phyloP scores from a whole-genome alignment of 306 rosid genomes.

The Pyrus bretschneideri region DNA sequence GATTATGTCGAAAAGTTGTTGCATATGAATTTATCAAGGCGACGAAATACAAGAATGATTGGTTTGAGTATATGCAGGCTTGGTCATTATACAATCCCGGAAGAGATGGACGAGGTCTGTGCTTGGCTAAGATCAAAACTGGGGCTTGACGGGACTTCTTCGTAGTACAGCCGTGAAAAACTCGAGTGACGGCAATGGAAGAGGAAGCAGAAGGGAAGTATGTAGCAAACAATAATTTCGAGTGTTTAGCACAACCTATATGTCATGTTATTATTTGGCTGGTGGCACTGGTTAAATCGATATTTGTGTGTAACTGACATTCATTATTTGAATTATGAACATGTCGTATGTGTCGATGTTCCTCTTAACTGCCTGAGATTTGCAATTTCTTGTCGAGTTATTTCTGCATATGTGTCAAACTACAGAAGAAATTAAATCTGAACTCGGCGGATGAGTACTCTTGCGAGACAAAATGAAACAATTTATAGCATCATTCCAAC shows the following conservation, averaged over 20 bases:
- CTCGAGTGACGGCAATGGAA: neutral
- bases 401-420: neutral
- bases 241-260: neutral
- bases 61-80: conserved; percentile 45
- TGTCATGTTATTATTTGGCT: conserved; percentile 10
- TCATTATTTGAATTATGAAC: conserved; percentile 2
- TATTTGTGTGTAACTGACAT: conserved; percentile 1
- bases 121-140: conserved; percentile 68
- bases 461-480: neutral
- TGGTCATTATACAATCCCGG: conserved; percentile 87
- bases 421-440: neutral
- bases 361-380: neutral
- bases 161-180: conserved; percentile 5
- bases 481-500: neutral
- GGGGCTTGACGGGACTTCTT: conserved; percentile 62
- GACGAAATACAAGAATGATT: neutral
- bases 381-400: neutral
- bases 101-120: conserved; percentile 91
- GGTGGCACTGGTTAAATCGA: neutral
- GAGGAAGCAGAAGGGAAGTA: neutral
- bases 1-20: neutral
- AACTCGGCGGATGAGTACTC: neutral
- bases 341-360: neutral
- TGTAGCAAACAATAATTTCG: neutral
- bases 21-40: neutral